Evolutionary conservation across 2,329 filamentous ascomycete genomes (phyloP), one percentile per base, ranked within the genome.

Genomic region (Colletotrichum sojae): DNA sequence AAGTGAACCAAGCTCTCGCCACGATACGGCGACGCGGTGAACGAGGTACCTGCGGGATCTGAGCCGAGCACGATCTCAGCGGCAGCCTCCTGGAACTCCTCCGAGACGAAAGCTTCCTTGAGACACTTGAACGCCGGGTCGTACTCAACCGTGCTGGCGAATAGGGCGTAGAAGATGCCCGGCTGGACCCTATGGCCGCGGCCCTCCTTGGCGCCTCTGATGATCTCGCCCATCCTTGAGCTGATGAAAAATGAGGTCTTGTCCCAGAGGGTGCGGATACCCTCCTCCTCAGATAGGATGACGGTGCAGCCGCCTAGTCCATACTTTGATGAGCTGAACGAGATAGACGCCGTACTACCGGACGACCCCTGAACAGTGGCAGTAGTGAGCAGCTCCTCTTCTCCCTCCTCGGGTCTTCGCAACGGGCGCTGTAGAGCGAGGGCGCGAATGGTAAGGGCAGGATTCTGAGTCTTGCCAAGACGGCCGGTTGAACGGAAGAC

Each of bases 121-220:
- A 57, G 20, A 52, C 31, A 56, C 9, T 31, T 20, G 6, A 20
- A 64, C 5, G 45, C 16, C 45, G 27, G 43, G 36, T 40, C 10
- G 43, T 64, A 64, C 45, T 57, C 39, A 0, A 64, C 61, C 5
- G 61, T 25, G 5, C 16, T 40, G 18, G 61, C 25, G 53, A 64
- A 64, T 0, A 64, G 20, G 1, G 61, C 61, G 12, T 57, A 64
- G 31, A 64, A 64, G 40, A 64, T 57, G 61, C 45, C n/a, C 1
- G 61, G 20, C 18, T 27, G 61, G 3, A 64, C 18, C 22, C 52
- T 57, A 16, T 46, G 20, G 16, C 52, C 39, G 5, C 49, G 12
- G 4, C 31, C n/a, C 18, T 39, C 25, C 25, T 39, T 27, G 39
- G 15, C 49, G 6, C 18, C 27, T 31, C 49, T 20, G 5, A 18